Evolutionary conservation across 2,329 filamentous ascomycete genomes (phyloP).

Genomic region (Colletotrichum tanaceti): DNA sequence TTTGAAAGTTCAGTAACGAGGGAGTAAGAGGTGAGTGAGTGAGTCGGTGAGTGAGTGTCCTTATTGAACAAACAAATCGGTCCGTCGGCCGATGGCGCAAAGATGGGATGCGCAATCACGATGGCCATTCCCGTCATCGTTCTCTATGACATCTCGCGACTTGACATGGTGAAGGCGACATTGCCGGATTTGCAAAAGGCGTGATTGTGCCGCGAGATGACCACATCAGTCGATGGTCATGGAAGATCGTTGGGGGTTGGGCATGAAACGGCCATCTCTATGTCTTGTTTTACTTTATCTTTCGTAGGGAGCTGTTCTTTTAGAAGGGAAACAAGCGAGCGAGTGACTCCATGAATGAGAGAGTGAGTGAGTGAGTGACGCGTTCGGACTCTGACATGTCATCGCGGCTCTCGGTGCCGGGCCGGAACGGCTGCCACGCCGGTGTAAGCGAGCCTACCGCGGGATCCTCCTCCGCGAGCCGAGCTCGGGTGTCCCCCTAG

Average conservation of each 20-base stretch:
- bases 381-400: background rate
- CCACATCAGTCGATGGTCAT: background rate
- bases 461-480: conserved; percentile 3
- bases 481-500: background rate
- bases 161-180: conserved; percentile 11
- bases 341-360: no score
- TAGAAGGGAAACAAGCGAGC: no score
- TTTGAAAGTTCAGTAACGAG: background rate
- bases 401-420: conserved; percentile 14
- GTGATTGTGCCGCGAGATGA: background rate
- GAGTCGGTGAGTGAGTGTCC: background rate
- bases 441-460: conserved; percentile 9
- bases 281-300: no score
- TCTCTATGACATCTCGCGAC: conserved; percentile 7
- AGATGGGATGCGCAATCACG: conserved; percentile 7
- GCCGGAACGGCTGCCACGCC: conserved; percentile 5
- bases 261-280: background rate
- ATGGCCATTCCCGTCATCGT: conserved; percentile 15
- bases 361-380: background rate
- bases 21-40: background rate
- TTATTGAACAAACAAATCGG: background rate
- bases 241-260: background rate
- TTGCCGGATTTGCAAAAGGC: conserved; percentile 8
- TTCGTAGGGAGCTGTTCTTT: no score
- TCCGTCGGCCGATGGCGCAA: background rate